Conservation (phyloP, 75 land plant genomes). For the Pinus albicaulis region DNA sequence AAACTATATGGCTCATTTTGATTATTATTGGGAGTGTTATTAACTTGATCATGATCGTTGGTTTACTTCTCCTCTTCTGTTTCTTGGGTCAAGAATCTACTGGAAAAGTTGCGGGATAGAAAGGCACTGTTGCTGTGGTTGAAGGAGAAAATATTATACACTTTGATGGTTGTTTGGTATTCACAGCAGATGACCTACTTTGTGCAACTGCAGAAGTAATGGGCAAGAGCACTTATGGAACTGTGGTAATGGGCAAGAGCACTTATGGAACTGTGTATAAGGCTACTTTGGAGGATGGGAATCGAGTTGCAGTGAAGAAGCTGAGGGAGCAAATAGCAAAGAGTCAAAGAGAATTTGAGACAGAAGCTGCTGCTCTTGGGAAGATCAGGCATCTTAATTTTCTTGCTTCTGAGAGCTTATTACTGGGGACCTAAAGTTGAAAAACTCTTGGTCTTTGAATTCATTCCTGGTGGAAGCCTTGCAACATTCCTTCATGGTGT, state of each 20-base stretch:
- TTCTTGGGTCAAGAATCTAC: conserved; percentile 34
- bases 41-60: conserved; percentile 33
- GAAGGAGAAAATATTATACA: conserved; percentile 77
- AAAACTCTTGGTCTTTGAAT: conserved; percentile 89
- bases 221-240: conserved; percentile 91
- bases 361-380: conserved; percentile 71
- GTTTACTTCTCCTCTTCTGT: conserved; percentile 48
- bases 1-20: conserved; percentile 55
- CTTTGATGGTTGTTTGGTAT: conserved; percentile 72
- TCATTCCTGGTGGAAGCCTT: conserved; percentile 76
- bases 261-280: conserved; percentile 91
- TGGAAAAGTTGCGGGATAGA: conserved; percentile 7
- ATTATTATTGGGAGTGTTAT: conserved; percentile 65
- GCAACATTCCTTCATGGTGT: conserved; percentile 85
- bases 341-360: conserved; percentile 72
- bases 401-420: conserved; percentile 78
- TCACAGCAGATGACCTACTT: conserved; percentile 85
- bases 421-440: conserved; percentile 91
- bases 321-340: conserved; percentile 79
- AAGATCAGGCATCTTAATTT: conserved; percentile 76
- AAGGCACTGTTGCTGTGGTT: conserved; percentile 20
- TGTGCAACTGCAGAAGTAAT: conserved; percentile 93
- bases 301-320: conserved; percentile 83
- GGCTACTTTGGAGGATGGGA: conserved; percentile 85
- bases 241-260: conserved; percentile 94